Evolutionary conservation across 306 rosid species (phyloP).

Genomic region (Hippophae rhamnoides): DNA sequence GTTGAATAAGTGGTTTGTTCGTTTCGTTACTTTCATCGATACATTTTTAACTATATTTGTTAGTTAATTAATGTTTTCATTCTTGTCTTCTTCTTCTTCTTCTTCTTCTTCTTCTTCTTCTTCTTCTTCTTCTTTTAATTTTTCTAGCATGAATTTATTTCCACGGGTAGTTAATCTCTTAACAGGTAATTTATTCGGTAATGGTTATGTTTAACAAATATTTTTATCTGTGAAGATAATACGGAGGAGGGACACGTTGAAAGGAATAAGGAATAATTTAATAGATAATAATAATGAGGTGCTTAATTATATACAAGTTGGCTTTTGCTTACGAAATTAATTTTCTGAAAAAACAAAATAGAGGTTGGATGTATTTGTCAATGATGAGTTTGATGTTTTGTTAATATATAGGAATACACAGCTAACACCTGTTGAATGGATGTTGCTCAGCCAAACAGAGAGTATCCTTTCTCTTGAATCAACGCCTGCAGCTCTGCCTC

Average conservation of each 20-base stretch:
- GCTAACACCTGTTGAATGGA: slow-evolving; percentile 3
- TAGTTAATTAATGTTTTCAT: no score
- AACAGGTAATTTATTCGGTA: slow-evolving; percentile 29
- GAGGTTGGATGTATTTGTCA: slow-evolving; percentile 23
- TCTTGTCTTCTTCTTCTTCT: no score
- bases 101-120: no score
- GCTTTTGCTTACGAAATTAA: slow-evolving; percentile 12
- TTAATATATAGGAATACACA: slow-evolving; percentile 23
- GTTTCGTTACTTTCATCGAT: no score
- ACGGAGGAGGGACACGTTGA: slow-evolving; percentile 26
- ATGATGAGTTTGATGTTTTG: slow-evolving; percentile 15
- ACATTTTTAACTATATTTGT: no score
- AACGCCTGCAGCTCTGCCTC: neutral
- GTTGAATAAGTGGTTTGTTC: no score
- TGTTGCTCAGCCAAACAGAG: neutral
- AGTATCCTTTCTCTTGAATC: neutral
- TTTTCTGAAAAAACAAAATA: slow-evolving; percentile 17
- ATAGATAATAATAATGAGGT: slow-evolving; percentile 11
- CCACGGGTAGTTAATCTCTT: no score
- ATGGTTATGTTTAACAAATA: slow-evolving; percentile 10
- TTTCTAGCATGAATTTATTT: no score
- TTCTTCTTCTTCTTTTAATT: no score
- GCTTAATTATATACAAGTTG: slow-evolving; percentile 12
- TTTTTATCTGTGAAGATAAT: neutral
- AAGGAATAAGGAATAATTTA: slow-evolving; percentile 25